Conservation (phyloP, 768 basidiomycete genomes). For the Leccinum incarnatum region DNA sequence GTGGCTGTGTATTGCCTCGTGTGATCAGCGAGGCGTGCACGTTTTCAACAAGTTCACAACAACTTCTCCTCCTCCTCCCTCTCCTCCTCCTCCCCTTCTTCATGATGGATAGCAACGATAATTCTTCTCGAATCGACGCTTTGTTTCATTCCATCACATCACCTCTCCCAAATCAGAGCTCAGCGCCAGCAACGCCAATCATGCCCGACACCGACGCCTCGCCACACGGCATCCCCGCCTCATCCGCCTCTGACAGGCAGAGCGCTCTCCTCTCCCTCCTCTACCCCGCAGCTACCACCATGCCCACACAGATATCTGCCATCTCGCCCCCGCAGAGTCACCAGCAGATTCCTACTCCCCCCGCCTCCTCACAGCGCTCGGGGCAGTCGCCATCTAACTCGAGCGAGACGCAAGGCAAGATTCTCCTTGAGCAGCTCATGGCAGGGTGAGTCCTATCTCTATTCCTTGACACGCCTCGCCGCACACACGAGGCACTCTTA, state of each 20-base stretch:
- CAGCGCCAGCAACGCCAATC: background rate
- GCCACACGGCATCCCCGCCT: slow-evolving; percentile 35
- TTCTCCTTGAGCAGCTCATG: slow-evolving; percentile 79
- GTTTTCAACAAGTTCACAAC: background rate
- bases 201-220: slow-evolving; percentile 36
- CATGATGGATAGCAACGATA: background rate
- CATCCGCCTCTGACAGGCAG: slow-evolving; percentile 61
- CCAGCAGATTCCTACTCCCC: slow-evolving; percentile 71
- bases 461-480: slow-evolving; percentile 20
- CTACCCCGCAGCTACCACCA: slow-evolving; percentile 45
- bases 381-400: slow-evolving; percentile 51
- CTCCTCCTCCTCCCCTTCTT: background rate
- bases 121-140: background rate
- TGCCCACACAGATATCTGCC: slow-evolving; percentile 19
- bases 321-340: slow-evolving; percentile 27
- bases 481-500: slow-evolving; percentile 23
- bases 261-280: slow-evolving; percentile 73
- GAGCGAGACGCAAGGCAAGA: slow-evolving; percentile 68
- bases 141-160: background rate
- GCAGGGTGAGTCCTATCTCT: slow-evolving; percentile 54
- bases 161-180: background rate
- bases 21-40: slow-evolving; percentile 27
- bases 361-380: slow-evolving; percentile 55
- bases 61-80: background rate
- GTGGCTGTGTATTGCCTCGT: slow-evolving; percentile 26